phyloP scores from a whole-genome alignment of 108 stramenopile genomes.

The Nannochloropsis oceanica region DNA sequence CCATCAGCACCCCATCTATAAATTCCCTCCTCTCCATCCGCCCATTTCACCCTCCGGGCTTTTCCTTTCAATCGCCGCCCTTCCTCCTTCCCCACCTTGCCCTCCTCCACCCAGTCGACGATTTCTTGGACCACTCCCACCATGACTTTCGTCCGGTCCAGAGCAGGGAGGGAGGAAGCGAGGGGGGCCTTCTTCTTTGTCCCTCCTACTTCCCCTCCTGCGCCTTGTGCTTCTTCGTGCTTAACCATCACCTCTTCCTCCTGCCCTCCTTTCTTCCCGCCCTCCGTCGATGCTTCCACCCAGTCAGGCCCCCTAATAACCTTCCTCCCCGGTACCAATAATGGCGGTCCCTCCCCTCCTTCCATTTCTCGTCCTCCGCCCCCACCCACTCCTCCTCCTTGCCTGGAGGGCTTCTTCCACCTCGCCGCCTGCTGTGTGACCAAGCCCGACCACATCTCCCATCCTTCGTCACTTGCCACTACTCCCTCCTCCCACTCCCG shows the following conservation, averaged over 20 bases:
- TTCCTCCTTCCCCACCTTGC: too few relatives aligned
- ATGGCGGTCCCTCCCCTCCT: background rate
- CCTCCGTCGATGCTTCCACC: background rate
- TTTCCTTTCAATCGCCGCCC: background rate
- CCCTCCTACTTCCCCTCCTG: background rate
- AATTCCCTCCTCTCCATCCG: background rate
- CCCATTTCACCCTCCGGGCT: constrained; percentile 6
- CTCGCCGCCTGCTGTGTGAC: background rate
- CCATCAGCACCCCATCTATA: constrained; percentile 11
- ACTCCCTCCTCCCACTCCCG: constrained; percentile 1
- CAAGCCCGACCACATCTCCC: constrained; percentile 13
- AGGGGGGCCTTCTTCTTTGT: background rate
- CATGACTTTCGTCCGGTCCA: background rate
- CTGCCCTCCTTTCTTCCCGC: background rate
- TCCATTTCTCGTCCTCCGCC: background rate
- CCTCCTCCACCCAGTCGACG: background rate
- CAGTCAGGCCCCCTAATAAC: background rate
- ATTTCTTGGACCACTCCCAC: constrained; percentile 15
- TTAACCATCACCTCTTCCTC: background rate
- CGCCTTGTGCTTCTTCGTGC: too few relatives aligned
- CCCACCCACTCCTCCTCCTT: background rate
- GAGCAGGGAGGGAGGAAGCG: background rate
- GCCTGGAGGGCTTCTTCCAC: too few relatives aligned
- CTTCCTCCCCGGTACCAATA: background rate
- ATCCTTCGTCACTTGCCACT: constrained; percentile 1